phyloP scores from a whole-genome alignment of 2,329 filamentous ascomycete genomes.

The Hymenoscyphus albidus region DNA sequence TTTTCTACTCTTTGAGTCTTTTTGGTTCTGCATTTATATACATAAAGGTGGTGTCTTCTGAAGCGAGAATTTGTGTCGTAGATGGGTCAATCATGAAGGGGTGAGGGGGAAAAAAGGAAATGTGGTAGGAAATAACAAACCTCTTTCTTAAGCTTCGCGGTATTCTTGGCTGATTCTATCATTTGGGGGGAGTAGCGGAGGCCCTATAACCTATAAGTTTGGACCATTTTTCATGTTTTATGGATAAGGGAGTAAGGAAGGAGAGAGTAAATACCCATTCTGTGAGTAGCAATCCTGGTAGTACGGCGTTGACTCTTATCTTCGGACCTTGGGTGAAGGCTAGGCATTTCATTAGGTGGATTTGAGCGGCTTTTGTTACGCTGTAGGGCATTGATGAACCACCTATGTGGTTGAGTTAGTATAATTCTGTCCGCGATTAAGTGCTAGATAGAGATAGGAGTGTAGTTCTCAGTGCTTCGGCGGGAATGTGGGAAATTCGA shows the following conservation, averaged over 20 bases:
- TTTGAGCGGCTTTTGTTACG: constrained; percentile 71
- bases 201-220: not conserved
- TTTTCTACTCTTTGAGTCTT: not conserved
- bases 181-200: not conserved
- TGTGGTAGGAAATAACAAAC: constrained; percentile 35
- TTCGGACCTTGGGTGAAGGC: constrained; percentile 50
- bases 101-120: no score
- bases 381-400: constrained; percentile 50
- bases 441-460: no score
- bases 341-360: constrained; percentile 55
- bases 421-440: not conserved
- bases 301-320: constrained; percentile 57
- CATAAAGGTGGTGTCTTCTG: no score
- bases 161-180: constrained; percentile 31
- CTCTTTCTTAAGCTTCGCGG: constrained; percentile 51
- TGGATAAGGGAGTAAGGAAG: not conserved
- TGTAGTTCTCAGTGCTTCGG: no score
- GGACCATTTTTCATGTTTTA: not conserved
- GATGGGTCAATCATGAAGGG: no score
- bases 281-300: constrained; percentile 50
- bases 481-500: not conserved
- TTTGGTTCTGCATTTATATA: not conserved
- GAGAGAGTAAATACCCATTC: constrained; percentile 28
- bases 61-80: no score
- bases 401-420: constrained; percentile 24